A percentile compares a stretch with the other conserved stretches of the same genome.
Conservation (phyloP, 257 asterid species). For the Solanum clarkiae region DNA sequence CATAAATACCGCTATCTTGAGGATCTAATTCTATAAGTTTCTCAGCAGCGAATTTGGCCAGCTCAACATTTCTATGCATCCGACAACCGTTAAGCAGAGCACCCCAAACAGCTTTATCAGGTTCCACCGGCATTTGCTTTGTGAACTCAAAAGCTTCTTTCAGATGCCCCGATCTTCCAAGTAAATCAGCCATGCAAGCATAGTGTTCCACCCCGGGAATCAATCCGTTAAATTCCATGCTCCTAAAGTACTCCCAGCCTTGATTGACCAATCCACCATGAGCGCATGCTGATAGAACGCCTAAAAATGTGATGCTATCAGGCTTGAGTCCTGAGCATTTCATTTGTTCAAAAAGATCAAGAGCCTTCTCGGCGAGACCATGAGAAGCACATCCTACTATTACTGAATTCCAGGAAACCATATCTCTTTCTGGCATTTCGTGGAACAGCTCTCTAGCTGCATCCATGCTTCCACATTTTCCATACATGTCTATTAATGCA, state of each 20-base stretch:
- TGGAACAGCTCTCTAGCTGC: constrained; percentile 40
- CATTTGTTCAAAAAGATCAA: constrained; percentile 38
- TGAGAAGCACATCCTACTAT: constrained; percentile 67
- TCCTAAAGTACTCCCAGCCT: constrained; percentile 45
- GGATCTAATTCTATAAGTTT: constrained; percentile 58
- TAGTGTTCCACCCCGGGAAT: constrained; percentile 41
- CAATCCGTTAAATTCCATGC: constrained; percentile 27
- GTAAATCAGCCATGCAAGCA: constrained; percentile 64
- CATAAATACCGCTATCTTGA: constrained; percentile 61
- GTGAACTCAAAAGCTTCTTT: constrained; percentile 47
- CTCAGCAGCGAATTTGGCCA: constrained; percentile 63
- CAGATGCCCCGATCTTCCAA: constrained; percentile 53
- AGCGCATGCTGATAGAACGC: constrained; percentile 69
- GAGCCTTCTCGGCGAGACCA: constrained; percentile 39
- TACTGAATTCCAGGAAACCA: constrained; percentile 67
- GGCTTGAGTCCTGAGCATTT: constrained; percentile 29
- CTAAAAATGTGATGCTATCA: constrained; percentile 58
- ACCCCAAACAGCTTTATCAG: constrained; percentile 77
- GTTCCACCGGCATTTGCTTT: constrained; percentile 48
- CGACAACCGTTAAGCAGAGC: constrained; percentile 63
- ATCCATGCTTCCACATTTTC: constrained; percentile 57
- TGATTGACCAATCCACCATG: constrained; percentile 55
- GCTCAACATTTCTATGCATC: constrained; percentile 50
- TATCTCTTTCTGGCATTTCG: constrained; percentile 40
- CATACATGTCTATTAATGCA: constrained; percentile 54